phyloP scores from a whole-genome alignment of 2,329 filamentous ascomycete species.

The Pezicula neosporulosa region DNA sequence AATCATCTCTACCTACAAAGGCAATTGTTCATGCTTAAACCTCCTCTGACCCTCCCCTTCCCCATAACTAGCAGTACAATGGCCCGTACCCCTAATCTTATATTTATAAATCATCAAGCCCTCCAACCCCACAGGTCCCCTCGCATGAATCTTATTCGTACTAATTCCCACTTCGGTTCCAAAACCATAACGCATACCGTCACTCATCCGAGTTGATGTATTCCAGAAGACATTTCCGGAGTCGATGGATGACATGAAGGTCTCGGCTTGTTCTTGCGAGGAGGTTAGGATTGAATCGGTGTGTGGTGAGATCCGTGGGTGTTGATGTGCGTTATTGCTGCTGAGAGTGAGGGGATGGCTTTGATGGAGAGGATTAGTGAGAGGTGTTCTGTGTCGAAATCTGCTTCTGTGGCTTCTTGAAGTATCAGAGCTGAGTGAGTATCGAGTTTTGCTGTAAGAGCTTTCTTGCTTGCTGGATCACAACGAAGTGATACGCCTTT shows the following conservation, averaged over 20 bases:
- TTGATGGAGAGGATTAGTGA: conserved; percentile 82
- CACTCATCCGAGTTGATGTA: conserved; percentile 87
- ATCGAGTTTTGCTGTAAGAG: conserved; percentile 48
- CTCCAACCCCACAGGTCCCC: conserved; percentile 90
- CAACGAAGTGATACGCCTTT: conserved; percentile 83
- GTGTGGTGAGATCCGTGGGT: conserved; percentile 90
- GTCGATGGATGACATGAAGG: conserved; percentile 83
- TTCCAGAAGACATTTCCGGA: conserved; percentile 97
- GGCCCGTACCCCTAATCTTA: conserved; percentile 78
- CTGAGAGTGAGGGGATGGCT: conserved; percentile 63
- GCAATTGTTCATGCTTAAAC: conserved; percentile 54
- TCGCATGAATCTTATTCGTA: conserved; percentile 96
- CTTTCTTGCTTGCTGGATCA: conserved; percentile 65
- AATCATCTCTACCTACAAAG: conserved; percentile 12
- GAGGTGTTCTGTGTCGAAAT: conserved; percentile 89
- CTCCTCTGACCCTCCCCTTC: conserved; percentile 55
- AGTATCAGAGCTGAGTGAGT: conserved; percentile 44
- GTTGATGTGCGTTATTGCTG: conserved; percentile 88
- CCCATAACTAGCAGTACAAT: conserved; percentile 75
- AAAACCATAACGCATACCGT: conserved; percentile 96
- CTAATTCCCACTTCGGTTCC: conserved; percentile 97
- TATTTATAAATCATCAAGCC: conserved; percentile 98
- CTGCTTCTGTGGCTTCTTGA: conserved; percentile 61
- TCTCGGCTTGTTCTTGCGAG: conserved; percentile 63
- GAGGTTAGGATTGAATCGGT: conserved; percentile 87